Percentiles rank a stretch among this genome's conserved stretches.
Conservation (phyloP, 2,329 filamentous ascomycete genomes). For the Ustulina deusta region DNA sequence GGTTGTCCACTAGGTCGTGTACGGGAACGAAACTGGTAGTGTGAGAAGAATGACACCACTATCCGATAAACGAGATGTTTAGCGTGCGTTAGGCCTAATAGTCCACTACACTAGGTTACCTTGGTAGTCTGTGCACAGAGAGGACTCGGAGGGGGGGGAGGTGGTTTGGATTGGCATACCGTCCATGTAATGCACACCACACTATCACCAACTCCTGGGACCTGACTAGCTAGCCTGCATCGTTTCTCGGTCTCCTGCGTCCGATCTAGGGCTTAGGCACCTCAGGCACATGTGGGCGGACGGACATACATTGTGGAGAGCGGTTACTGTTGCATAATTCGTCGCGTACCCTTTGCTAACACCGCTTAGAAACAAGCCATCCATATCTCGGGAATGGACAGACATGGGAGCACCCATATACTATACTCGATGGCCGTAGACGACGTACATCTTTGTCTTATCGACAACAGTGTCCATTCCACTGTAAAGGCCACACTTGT, state of each 20-base stretch:
- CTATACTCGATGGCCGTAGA: neutral
- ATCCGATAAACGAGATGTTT: neutral
- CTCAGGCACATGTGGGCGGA: slow-evolving; percentile 6
- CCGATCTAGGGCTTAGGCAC: slow-evolving; percentile 6
- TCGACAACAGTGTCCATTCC: neutral
- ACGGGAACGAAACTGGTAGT: neutral
- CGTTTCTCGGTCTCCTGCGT: slow-evolving; percentile 3
- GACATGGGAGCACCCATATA: neutral
- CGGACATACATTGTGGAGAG: slow-evolving; percentile 13
- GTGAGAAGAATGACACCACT: slow-evolving; percentile 13
- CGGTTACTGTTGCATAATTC: neutral
- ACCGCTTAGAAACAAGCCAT: neutral
- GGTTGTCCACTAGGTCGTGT: too few relatives aligned
- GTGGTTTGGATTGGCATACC: neutral
- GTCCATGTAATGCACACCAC: neutral
- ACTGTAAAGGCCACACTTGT: neutral
- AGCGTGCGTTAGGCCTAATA: neutral
- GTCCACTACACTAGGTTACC: too few relatives aligned
- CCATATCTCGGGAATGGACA: neutral
- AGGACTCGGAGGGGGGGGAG: neutral
- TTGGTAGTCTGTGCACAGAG: neutral
- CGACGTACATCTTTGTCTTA: neutral
- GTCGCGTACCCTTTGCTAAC: neutral
- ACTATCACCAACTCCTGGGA: neutral
- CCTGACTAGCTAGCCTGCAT: slow-evolving; percentile 6